Conservation (phyloP, 2,329 filamentous ascomycete genomes). For the Coniosporium tulheliwenetii region DNA sequence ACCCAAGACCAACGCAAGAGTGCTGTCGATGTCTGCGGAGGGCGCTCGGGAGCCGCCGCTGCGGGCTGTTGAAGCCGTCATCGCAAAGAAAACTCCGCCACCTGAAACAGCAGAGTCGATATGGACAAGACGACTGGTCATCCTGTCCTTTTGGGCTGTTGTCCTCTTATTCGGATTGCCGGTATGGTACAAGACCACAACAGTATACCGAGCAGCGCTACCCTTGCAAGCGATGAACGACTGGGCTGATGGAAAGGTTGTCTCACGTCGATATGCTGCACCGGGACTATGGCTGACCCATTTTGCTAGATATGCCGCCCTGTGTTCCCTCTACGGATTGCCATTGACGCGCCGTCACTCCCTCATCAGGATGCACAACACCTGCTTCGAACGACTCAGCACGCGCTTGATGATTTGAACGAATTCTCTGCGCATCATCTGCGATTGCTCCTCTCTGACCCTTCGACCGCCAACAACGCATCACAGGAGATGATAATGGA, state of each 20-base stretch:
- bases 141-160: slow-evolving; percentile 82
- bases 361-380: slow-evolving; percentile 52
- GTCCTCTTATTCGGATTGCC: slow-evolving; percentile 73
- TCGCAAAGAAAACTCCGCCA: slow-evolving; percentile 36
- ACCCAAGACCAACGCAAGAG: neutral
- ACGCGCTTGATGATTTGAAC: slow-evolving; percentile 72
- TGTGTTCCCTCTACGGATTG: slow-evolving; percentile 73
- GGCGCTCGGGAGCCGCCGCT: neutral
- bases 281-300: slow-evolving; percentile 2
- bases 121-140: slow-evolving; percentile 55
- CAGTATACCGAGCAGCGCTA: slow-evolving; percentile 73
- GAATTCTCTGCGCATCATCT: slow-evolving; percentile 77
- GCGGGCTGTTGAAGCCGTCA: slow-evolving; percentile 1
- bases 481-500: neutral
- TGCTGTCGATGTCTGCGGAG: neutral
- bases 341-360: slow-evolving; percentile 54
- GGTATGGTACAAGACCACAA: slow-evolving; percentile 92
- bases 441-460: slow-evolving; percentile 42
- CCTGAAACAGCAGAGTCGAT: slow-evolving; percentile 59
- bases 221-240: slow-evolving; percentile 75
- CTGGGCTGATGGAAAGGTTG: slow-evolving; percentile 81
- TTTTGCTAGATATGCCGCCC: slow-evolving; percentile 60
- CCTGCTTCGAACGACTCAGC: slow-evolving; percentile 67
- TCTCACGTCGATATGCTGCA: no score
- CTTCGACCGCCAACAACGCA: slow-evolving; percentile 1